Base-by-base conservation (phyloP, 768 basidiomycete species). In the Pleurotus salmoneostramineus region DNA sequence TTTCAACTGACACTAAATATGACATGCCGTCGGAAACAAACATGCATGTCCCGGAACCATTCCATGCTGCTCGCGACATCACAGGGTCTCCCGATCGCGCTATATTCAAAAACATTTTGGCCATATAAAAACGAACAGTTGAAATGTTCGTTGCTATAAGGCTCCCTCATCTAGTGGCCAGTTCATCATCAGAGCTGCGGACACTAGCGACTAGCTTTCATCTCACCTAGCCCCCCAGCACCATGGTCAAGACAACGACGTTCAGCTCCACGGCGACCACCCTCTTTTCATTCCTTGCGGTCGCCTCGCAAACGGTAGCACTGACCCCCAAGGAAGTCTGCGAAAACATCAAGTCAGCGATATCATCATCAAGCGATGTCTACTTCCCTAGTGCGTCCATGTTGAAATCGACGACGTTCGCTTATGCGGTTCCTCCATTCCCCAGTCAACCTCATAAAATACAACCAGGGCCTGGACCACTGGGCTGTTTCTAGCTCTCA, bases 401-500 rank as follows among this genome's bases (percentile, higher is more conserved):
- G 7, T n/a, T 36, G 14, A 15, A n/a, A 50, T 47, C 10, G 15
- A 55, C n/a, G 21, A 11, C 7, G 14, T 3, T 42, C 15, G 6
- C 3, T 40, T 3, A 47, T 59, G 49, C 45, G n/a, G n/a, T n/a
- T n/a, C n/a, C n/a, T n/a, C 50, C 46, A 6, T 27, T 60, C 11
- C 12, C 59, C 65, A 72, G 70, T 2, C 55, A 66, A 5, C n/a
- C 10, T 45, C 44, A 6, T 61, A 2, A 44, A 66, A 15, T 87
- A 83, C 56, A 36, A 37, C 0, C 64, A 69, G 11, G 83, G 79
- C 58, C 74, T 81, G 17, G 50, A 61, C 1, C 83, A 86, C 58
- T 86, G 80, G 80, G 77, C 80, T 0, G 66, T 67, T 21, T 82
- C 83, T 3, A 84, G 80, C 61, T 64, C 72, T 0, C 74, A 83